Evolutionary conservation across 225 moss, liverwort and hornwort genomes (phyloP).

Genomic region (Rhytidiadelphus loreus): DNA sequence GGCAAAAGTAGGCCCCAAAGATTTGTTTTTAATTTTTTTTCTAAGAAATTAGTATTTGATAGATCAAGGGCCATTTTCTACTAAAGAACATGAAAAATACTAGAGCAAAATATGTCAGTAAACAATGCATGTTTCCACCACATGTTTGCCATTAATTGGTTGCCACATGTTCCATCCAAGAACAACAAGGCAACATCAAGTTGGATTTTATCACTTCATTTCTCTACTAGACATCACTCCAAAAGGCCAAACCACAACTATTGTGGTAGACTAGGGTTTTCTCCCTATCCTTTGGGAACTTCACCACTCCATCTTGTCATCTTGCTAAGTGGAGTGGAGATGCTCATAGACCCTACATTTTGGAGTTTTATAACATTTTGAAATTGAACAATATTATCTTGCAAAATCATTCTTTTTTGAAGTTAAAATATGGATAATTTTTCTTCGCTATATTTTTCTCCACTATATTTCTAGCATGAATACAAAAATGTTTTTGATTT

Average conservation of each 20-base stretch:
- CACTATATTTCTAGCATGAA: not conserved
- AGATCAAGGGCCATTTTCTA: accelerated
- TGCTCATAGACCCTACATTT: not conserved
- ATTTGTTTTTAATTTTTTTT: not conserved
- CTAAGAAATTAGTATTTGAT: not conserved
- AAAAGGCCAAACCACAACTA: no score
- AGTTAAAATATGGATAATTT: not conserved
- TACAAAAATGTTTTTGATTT: not conserved
- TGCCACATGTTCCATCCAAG: no score
- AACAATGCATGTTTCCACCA: no score
- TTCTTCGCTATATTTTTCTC: not conserved
- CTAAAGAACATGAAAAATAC: not conserved
- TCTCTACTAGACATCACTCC: no score
- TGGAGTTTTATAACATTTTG: not conserved
- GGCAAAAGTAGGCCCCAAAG: accelerated
- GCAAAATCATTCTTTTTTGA: not conserved
- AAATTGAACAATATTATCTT: not conserved
- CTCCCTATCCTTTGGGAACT: not conserved
- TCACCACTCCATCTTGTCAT: not conserved
- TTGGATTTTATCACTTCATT: no score
- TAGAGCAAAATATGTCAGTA: not conserved
- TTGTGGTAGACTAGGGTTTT: no score
- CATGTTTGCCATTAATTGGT: no score
- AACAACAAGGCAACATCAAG: no score
- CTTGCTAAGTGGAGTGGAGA: not conserved